phyloP scores from a whole-genome alignment of 768 basidiomycete species.

The Suillus bovinus region DNA sequence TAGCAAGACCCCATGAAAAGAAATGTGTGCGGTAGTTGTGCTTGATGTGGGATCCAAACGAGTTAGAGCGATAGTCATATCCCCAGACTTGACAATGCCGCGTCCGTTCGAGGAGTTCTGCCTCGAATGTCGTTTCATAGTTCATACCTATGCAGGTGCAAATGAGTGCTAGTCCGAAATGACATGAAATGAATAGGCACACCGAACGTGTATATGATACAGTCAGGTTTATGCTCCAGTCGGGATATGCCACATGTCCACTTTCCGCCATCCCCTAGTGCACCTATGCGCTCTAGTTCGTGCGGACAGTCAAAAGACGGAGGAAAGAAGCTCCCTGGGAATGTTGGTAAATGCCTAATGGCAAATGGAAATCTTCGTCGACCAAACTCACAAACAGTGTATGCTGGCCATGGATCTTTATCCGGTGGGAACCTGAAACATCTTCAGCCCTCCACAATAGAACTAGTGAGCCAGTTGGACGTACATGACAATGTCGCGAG shows the following conservation, averaged over 20 bases:
- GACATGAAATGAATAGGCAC: slow-evolving; percentile 8
- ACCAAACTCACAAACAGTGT: slow-evolving; percentile 52
- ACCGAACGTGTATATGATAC: slow-evolving; percentile 67
- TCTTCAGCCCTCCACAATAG: slow-evolving; percentile 9
- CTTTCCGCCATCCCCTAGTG: slow-evolving; percentile 68
- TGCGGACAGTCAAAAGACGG: slow-evolving; percentile 47
- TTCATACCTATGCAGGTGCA: slow-evolving; percentile 41
- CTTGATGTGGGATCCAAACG: slow-evolving; percentile 35
- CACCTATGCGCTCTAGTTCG: slow-evolving; percentile 42
- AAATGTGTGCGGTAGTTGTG: slow-evolving; percentile 43
- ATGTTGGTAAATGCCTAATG: slow-evolving; percentile 8
- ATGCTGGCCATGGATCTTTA: slow-evolving; percentile 54
- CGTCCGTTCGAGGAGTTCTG: slow-evolving; percentile 49
- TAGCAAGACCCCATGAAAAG: slow-evolving; percentile 41
- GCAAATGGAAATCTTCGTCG: not conserved
- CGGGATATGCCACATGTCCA: slow-evolving; percentile 67
- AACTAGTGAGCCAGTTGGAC: slow-evolving; percentile 21
- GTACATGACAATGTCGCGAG: slow-evolving; percentile 48
- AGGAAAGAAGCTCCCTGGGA: slow-evolving; percentile 47
- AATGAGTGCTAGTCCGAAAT: not conserved
- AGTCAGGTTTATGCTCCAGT: slow-evolving; percentile 51
- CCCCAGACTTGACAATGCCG: slow-evolving; percentile 59
- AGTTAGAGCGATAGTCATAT: slow-evolving; percentile 49
- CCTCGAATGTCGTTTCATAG: slow-evolving; percentile 65
- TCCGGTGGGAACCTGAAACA: slow-evolving; percentile 52